Conservation (phyloP, 2,329 filamentous ascomycete species). For the Trematosphaeria pertusa region DNA sequence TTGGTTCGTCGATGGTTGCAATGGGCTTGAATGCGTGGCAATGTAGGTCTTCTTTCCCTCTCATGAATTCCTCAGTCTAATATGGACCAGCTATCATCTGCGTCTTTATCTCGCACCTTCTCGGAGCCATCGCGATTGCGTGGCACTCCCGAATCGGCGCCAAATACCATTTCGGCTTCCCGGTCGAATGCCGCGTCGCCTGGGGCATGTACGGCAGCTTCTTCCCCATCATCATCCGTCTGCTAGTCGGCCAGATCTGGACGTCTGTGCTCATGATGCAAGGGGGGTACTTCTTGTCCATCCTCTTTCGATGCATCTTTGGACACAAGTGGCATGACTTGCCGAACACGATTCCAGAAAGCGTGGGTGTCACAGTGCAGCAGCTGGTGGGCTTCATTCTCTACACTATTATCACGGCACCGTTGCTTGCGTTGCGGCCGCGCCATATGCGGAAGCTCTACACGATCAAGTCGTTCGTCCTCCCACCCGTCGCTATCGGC, state of each 20-base stretch:
- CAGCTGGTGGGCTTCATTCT: slow-evolving; percentile 32
- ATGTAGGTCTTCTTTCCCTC: slow-evolving; percentile 2
- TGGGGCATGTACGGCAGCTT: slow-evolving; percentile 39
- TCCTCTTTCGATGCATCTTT: slow-evolving; percentile 45
- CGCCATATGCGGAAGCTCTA: slow-evolving; percentile 19
- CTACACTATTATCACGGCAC: slow-evolving; percentile 20
- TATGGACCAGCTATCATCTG: slow-evolving; percentile 7
- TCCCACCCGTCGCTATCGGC: slow-evolving; percentile 31
- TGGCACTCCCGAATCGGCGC: slow-evolving; percentile 13
- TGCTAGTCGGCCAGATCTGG: slow-evolving; percentile 43
- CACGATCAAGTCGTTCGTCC: slow-evolving; percentile 23
- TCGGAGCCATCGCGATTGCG: slow-evolving; percentile 11
- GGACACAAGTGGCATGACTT: slow-evolving; percentile 40
- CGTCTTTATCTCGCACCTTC: slow-evolving; percentile 9
- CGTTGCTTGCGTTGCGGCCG: slow-evolving; percentile 31
- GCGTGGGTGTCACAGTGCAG: slow-evolving; percentile 27
- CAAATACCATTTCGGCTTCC: slow-evolving; percentile 16
- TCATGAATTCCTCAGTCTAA: background rate
- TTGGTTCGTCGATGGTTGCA: slow-evolving; percentile 11
- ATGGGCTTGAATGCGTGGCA: slow-evolving; percentile 9
- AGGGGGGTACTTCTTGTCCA: slow-evolving; percentile 40
- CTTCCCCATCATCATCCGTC: slow-evolving; percentile 44
- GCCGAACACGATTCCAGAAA: slow-evolving; percentile 25
- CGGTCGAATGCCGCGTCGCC: slow-evolving; percentile 8
- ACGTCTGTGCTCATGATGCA: slow-evolving; percentile 43